Evolutionary conservation across 345 rosid species (phyloP).

Genomic region (Syzygium jambos): DNA sequence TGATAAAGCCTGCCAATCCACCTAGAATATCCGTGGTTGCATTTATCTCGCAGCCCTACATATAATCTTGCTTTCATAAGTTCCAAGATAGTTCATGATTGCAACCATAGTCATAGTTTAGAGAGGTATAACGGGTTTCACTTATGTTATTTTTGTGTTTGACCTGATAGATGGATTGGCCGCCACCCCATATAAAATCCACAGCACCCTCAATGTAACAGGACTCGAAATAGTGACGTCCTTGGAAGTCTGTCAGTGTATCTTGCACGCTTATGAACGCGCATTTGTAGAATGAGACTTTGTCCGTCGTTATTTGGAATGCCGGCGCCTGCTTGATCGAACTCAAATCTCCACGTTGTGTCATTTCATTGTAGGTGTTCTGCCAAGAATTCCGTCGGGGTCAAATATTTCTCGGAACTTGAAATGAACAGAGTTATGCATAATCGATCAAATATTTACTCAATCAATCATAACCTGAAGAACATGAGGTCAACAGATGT

Average conservation of each 20-base stretch:
- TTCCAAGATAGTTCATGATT: too few species aligned
- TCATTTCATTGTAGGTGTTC: background rate
- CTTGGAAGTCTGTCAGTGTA: background rate
- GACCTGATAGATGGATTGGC: background rate
- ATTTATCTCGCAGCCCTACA: conserved; percentile 9
- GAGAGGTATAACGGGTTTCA: background rate
- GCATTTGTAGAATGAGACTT: conserved; percentile 21
- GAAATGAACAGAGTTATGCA: background rate
- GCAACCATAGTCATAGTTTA: too few species aligned
- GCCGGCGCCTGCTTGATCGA: conserved; percentile 24
- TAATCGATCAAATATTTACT: background rate
- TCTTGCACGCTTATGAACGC: conserved; percentile 10
- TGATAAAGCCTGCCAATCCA: conserved; percentile 11
- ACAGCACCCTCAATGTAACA: conserved; percentile 1
- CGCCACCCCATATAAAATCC: background rate
- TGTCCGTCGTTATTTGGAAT: conserved; percentile 19
- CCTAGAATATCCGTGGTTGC: background rate
- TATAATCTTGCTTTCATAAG: background rate
- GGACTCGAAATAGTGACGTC: background rate
- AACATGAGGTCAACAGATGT: background rate
- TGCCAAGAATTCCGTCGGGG: background rate
- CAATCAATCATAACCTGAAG: background rate
- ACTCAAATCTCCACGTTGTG: background rate
- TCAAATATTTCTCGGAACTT: background rate
- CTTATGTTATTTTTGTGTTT: background rate